Evolutionary conservation across 2,329 filamentous ascomycete species (phyloP).

Genomic region (Trichoderma sp.): DNA sequence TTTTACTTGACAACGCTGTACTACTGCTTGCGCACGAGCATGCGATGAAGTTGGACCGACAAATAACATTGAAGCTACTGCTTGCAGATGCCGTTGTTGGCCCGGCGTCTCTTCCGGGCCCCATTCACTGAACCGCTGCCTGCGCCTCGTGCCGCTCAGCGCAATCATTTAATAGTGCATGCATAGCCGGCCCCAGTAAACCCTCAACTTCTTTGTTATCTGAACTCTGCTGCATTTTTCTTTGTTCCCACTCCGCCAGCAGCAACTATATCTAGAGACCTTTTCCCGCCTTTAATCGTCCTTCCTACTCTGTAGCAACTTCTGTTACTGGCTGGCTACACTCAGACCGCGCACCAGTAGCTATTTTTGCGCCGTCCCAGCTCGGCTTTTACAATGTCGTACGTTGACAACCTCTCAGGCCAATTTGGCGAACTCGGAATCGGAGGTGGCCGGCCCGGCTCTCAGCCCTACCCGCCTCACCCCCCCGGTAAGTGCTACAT

Average conservation of each 20-base stretch:
- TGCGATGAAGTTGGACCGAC: background rate
- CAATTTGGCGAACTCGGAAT: slow-evolving; percentile 20
- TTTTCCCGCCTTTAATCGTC: background rate
- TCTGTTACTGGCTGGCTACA: background rate
- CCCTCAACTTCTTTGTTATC: background rate
- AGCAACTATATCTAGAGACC: background rate
- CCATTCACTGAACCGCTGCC: background rate
- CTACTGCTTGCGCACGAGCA: background rate
- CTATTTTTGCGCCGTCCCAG: background rate
- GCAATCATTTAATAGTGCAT: background rate
- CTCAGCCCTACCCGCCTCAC: slow-evolving; percentile 22
- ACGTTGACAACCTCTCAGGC: slow-evolving; percentile 20
- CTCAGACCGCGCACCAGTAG: background rate
- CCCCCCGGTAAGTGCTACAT: slow-evolving; percentile 9
- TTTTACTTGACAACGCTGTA: background rate
- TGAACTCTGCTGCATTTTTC: background rate
- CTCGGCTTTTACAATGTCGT: slow-evolving; percentile 3
- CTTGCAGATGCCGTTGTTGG: background rate
- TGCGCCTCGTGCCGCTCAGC: slow-evolving; percentile 22
- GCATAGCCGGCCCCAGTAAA: background rate
- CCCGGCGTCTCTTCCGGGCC: background rate
- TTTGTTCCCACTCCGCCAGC: background rate
- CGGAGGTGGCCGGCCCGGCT: slow-evolving; percentile 10
- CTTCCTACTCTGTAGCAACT: background rate
- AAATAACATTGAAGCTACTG: background rate